These are phyloP conservation scores for Phytopythium montanum DNA, from an alignment of 352 stramenopile species.

Conservation along the genomic window DNA sequence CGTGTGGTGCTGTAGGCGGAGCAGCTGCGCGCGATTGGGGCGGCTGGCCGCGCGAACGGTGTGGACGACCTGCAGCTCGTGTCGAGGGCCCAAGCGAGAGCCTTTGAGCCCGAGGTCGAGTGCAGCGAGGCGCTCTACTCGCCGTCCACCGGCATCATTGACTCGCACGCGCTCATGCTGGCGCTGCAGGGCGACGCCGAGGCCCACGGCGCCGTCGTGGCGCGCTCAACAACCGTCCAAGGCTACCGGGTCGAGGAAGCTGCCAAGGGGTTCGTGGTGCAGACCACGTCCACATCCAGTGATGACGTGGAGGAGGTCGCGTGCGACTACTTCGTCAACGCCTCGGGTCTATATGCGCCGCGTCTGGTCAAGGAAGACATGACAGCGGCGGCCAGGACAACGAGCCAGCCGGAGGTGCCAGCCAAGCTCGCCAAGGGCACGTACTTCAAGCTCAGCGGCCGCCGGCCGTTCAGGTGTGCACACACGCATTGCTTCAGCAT, in stretches of 20 bases:
- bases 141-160: slow-evolving; percentile 95
- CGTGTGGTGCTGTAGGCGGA: slow-evolving; percentile 16
- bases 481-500: neutral
- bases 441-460: slow-evolving; percentile 90
- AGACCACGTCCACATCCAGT: slow-evolving; percentile 21
- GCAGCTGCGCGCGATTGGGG: slow-evolving; percentile 36
- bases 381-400: neutral
- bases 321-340: slow-evolving; percentile 93
- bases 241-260: slow-evolving; percentile 25
- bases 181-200: slow-evolving; percentile 91
- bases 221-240: slow-evolving; percentile 63
- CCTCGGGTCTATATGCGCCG: slow-evolving; percentile 82
- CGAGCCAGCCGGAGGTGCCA: slow-evolving; percentile 27
- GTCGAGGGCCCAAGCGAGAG: slow-evolving; percentile 30
- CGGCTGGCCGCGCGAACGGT: slow-evolving; percentile 42
- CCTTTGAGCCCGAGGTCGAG: slow-evolving; percentile 54
- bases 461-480: slow-evolving; percentile 58
- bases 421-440: slow-evolving; percentile 93
- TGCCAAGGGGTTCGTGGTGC: slow-evolving; percentile 31
- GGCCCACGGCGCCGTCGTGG: slow-evolving; percentile 79
- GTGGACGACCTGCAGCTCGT: slow-evolving; percentile 54
- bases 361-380: slow-evolving; percentile 33
- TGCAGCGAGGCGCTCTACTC: slow-evolving; percentile 85
- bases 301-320: slow-evolving; percentile 50
- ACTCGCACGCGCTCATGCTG: slow-evolving; percentile 91